Base-by-base conservation (phyloP, 2,329 filamentous ascomycete species). In the Fusarium zealandicum region DNA sequence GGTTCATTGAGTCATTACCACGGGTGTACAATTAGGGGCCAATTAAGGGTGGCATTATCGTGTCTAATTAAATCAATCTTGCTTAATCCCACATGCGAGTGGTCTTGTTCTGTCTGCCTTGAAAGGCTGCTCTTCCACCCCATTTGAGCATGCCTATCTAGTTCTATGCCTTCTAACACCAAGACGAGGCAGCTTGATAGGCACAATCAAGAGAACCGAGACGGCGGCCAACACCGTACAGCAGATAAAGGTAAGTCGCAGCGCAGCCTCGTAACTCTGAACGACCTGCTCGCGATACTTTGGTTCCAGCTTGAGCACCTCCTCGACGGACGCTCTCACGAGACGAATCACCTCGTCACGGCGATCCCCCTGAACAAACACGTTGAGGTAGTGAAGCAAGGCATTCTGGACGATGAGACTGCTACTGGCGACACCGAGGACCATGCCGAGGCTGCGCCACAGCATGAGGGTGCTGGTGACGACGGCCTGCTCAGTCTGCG, bases 331-430 rank as follows among this genome's bases (percentile, higher is more conserved):
- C 57, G 75, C 73, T 37, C 83, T 73, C 4, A 84, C 83, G 36
- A 69, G 70, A 37, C 72, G 73, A 33, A 86, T 80, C n/a, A 87
- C 74, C 39, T 79, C 74, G 0, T 78, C 76, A 66, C 86, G 89
- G 18, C 85, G 76, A 0, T 77, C 75, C 0, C 85, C 87, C 0
- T 77, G 78, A 8, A 93, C 86, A 28, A 82, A 79, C 10, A 69
- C 59, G 5, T 82, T 72, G 5, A 93, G 78, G 61, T 86, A 87
- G 14, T 78, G 73, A 8, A 82, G 73, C 44, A 93, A 75, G 1
- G 83, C 80, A 65, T 92, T 92, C 74, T 93, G 90, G 57, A 93
- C 76, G 7, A 92, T 83, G 51, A 92, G 79, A 68, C 87, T 90
- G 61, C 85, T 89, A 45, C 82, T 76, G 1, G 89, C 85, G 37